Evolutionary conservation across 2,329 filamentous ascomycete genomes (phyloP), one percentile per base, ranked within the genome.

Genomic region (Aspergillus bombycis): DNA sequence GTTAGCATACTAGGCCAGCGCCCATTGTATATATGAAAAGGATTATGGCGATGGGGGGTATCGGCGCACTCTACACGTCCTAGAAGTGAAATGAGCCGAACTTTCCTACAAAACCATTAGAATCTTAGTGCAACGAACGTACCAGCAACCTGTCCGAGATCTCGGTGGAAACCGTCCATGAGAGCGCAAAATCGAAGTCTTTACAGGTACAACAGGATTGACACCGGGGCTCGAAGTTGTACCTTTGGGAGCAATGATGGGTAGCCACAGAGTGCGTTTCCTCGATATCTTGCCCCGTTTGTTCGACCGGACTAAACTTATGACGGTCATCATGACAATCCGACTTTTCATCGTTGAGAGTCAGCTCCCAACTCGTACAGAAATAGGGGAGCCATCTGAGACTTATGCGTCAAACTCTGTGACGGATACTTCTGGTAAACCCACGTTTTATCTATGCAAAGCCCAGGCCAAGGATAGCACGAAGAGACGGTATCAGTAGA

Each of bases 121-220:
- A 23, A 62, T 14, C 6, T 38, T 8, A 58, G 43, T 59, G 53
- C 41, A 61, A 55, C 46, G 61, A 48, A 75, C 79, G 69, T 74
- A 81, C 81, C 84, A 85, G 69, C 84, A 86, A 62, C 84, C 84
- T 38, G 82, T 84, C 64, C 84, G 76, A 55, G 84, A 85, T 61
- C 84, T 79, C 61, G 84, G 83, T 46, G 84, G 84, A 16, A 85
- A 76, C 58, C 83, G 80, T 28, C 83, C 72, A 56, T 80, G 78
- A 45, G 77, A 74, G 58, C 78, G 75, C 53, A 76, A 73, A 56
- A 75, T 74, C 28, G 77, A 62, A 56, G 69, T 48, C 61, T 73
- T 72, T 59, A 75, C 74, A 58, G 75, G 66, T 62, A 72, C 76
- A 63, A 57, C 19, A 46, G 30, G 54, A 36, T 57, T 45, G 26